These are phyloP conservation scores for Mycosarcoma maydis DNA, from an alignment of 1,284 basidiomycete species.

Conservation along the genomic window DNA sequence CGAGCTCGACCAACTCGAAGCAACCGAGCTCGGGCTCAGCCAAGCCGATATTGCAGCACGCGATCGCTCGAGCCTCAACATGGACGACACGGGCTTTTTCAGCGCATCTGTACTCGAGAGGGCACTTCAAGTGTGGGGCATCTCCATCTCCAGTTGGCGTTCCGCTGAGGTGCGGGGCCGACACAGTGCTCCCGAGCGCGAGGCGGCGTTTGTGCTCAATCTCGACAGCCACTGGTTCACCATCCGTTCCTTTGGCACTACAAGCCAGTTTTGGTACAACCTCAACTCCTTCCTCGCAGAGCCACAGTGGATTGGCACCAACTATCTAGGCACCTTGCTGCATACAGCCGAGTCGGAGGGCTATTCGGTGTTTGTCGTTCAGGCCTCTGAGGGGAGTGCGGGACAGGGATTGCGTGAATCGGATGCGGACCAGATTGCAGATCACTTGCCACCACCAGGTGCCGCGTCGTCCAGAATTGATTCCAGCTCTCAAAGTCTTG, in stretches of 20 bases:
- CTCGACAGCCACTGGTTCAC: constrained; percentile 64
- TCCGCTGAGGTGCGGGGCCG: constrained; percentile 40
- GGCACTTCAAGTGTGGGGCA: constrained; percentile 55
- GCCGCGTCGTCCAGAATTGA: constrained; percentile 1
- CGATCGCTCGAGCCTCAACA: constrained; percentile 46
- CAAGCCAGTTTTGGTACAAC: constrained; percentile 59
- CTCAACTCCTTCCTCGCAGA: constrained; percentile 60
- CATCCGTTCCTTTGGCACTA: constrained; percentile 56
- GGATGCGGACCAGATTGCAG: constrained; percentile 52
- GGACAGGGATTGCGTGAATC: constrained; percentile 37
- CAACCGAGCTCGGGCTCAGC: constrained; percentile 45
- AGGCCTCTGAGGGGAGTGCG: constrained; percentile 29
- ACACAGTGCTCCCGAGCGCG: constrained; percentile 51
- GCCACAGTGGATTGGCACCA: constrained; percentile 59
- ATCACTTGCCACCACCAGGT: constrained; percentile 46
- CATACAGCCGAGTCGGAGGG: constrained; percentile 59
- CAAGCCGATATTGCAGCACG: constrained; percentile 34
- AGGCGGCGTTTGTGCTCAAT: constrained; percentile 64
- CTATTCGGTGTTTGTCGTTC: constrained; percentile 62
- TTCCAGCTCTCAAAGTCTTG: constrained; percentile 11
- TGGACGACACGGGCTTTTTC: constrained; percentile 66
- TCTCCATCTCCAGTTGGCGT: constrained; percentile 40
- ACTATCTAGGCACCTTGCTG: constrained; percentile 61
- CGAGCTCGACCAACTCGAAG: constrained; percentile 51
- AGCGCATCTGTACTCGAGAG: constrained; percentile 58